Percentiles rank a stretch among this genome's conserved stretches.
phyloP scores from a whole-genome alignment of 352 stramenopile species.

The Globisporangium paroecandrum region DNA sequence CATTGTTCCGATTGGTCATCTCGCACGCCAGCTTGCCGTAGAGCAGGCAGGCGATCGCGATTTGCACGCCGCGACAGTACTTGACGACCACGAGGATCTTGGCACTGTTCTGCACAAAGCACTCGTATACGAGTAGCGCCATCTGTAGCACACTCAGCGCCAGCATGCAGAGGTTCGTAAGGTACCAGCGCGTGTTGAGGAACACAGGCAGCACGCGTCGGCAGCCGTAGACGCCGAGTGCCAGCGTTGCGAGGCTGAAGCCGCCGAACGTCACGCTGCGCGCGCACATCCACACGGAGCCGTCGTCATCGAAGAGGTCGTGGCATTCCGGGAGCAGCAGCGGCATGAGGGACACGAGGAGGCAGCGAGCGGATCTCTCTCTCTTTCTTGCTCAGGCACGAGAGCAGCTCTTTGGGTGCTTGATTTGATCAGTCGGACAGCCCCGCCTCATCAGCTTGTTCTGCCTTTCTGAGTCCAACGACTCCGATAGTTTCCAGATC shows the following conservation, averaged over 20 bases:
- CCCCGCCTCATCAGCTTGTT: not conserved
- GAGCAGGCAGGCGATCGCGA: conserved; percentile 63
- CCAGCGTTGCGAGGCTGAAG: conserved; percentile 52
- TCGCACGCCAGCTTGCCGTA: conserved; percentile 69
- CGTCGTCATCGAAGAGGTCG: conserved; percentile 28
- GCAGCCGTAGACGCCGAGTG: conserved; percentile 36
- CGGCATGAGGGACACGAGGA: not conserved
- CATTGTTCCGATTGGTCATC: conserved; percentile 39
- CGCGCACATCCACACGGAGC: conserved; percentile 45
- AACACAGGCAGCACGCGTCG: conserved; percentile 58
- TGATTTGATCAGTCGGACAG: not conserved
- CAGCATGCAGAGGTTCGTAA: conserved; percentile 61
- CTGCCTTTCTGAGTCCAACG: not conserved
- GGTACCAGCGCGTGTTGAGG: conserved; percentile 50
- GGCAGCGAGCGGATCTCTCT: not conserved
- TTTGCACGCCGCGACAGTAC: conserved; percentile 67
- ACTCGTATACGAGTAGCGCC: conserved; percentile 61
- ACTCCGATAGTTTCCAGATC: not conserved
- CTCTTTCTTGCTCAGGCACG: not conserved
- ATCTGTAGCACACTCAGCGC: conserved; percentile 58
- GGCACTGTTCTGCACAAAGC: conserved; percentile 50
- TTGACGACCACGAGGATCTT: conserved; percentile 66
- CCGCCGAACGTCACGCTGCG: conserved; percentile 60
- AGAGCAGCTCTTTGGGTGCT: not conserved
- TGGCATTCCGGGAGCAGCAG: conserved; percentile 56